A percentile compares a stretch with the other conserved stretches of the same genome.
Evolutionary conservation across 202 grass and related monocot genomes (phyloP).

Genomic region (Tripidium arundinaceum): DNA sequence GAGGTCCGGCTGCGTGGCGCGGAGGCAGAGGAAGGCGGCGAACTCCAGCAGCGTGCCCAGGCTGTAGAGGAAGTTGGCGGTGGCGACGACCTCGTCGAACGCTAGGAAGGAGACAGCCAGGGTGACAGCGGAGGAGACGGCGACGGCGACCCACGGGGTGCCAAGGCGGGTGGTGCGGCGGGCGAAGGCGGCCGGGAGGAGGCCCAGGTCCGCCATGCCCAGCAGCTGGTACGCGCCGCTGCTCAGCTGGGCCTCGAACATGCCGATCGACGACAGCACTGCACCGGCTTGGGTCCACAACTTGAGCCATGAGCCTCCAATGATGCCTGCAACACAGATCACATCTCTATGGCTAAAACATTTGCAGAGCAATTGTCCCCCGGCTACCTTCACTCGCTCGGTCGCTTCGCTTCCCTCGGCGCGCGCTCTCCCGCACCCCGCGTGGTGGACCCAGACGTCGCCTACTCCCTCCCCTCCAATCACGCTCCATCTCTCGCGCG

Average conservation of each 20-base stretch:
- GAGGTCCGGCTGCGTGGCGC: slow-evolving; percentile 13
- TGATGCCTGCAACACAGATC: slow-evolving; percentile 16
- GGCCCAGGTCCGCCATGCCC: slow-evolving; percentile 58
- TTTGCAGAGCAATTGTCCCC: too few relatives aligned
- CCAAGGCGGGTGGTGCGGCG: slow-evolving; percentile 22
- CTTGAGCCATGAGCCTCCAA: slow-evolving; percentile 55
- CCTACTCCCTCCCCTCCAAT: too few relatives aligned
- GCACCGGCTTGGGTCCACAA: slow-evolving; percentile 53
- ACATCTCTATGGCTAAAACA: too few relatives aligned
- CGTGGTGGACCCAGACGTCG: too few relatives aligned
- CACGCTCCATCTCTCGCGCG: too few relatives aligned
- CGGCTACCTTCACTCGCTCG: too few relatives aligned
- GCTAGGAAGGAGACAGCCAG: slow-evolving; percentile 47
- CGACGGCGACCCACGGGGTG: slow-evolving; percentile 54
- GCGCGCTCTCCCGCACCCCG: too few relatives aligned
- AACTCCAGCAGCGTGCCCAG: slow-evolving; percentile 72
- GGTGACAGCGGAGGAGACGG: slow-evolving; percentile 19
- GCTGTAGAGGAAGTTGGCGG: slow-evolving; percentile 59
- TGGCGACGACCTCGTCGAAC: slow-evolving; percentile 55
- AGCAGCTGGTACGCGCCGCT: slow-evolving; percentile 58
- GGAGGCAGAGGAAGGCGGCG: slow-evolving; percentile 53
- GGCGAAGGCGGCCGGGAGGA: slow-evolving; percentile 45
- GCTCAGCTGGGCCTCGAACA: slow-evolving; percentile 66
- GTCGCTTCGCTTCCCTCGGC: too few relatives aligned
- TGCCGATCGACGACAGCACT: slow-evolving; percentile 49